Evolutionary conservation across 108 stramenopile species (phyloP).

Genomic region (Pinguiococcus pyrenoidosus): DNA sequence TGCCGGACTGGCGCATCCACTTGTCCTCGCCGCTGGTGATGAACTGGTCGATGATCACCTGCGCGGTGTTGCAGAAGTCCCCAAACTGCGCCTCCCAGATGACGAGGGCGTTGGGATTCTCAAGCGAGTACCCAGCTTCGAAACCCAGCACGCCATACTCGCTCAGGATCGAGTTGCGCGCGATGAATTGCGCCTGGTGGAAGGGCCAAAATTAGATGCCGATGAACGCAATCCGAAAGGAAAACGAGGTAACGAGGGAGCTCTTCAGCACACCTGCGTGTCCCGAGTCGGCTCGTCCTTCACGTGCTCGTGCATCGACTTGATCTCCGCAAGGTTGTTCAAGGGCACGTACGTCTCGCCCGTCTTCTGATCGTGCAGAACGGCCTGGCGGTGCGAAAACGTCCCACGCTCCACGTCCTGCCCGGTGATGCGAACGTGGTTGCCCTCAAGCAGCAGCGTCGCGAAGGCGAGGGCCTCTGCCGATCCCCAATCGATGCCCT

Average conservation of each 20-base stretch:
- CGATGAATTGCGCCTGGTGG: slow-evolving; percentile 71
- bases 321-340: slow-evolving; percentile 63
- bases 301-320: too few relatives aligned
- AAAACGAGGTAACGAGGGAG: too few relatives aligned
- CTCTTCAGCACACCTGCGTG: too few relatives aligned
- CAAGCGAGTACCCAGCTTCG: slow-evolving; percentile 91
- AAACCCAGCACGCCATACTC: slow-evolving; percentile 98
- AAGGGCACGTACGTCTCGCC: slow-evolving; percentile 62
- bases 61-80: slow-evolving; percentile 95
- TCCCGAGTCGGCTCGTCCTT: neutral
- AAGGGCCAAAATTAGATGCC: too few relatives aligned
- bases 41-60: slow-evolving; percentile 97
- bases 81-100: slow-evolving; percentile 99
- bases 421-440: slow-evolving; percentile 90
- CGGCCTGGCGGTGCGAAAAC: slow-evolving; percentile 70
- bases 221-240: too few relatives aligned
- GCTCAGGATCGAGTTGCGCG: slow-evolving; percentile 81
- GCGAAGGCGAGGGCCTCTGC: slow-evolving; percentile 98
- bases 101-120: slow-evolving; percentile 86
- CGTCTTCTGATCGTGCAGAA: slow-evolving; percentile 79
- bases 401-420: slow-evolving; percentile 94
- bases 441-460: slow-evolving; percentile 82
- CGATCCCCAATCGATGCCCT: slow-evolving; percentile 92
- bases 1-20: slow-evolving; percentile 91
- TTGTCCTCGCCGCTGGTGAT: slow-evolving; percentile 94